phyloP scores from a whole-genome alignment of 805 yeast species.

The Hanseniaspora occidentalis region DNA sequence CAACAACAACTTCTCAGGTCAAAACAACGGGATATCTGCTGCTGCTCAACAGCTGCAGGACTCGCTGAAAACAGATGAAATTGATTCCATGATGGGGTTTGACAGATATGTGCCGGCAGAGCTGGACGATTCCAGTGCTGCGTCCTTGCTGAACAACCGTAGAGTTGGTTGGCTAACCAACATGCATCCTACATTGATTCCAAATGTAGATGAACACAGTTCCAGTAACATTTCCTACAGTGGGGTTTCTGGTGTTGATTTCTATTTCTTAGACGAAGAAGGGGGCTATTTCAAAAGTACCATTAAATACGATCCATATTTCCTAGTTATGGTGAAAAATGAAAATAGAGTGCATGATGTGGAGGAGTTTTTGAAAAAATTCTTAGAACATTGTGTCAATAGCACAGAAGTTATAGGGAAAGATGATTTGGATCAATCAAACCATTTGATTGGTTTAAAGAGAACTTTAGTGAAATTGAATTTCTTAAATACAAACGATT shows the following conservation, averaged over 20 bases:
- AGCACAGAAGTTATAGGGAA: constrained; percentile 41
- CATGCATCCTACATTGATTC: constrained; percentile 77
- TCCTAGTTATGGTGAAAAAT: constrained; percentile 48
- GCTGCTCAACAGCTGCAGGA: constrained; percentile 33
- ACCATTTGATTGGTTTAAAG: constrained; percentile 72
- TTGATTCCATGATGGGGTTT: constrained; percentile 84
- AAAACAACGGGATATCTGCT: background rate
- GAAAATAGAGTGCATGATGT: constrained; percentile 44
- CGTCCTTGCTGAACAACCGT: background rate
- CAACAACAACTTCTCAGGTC: constrained; percentile 15
- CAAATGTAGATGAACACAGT: constrained; percentile 28
- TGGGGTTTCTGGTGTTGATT: constrained; percentile 87
- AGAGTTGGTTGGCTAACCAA: constrained; percentile 85
- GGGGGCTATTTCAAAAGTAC: constrained; percentile 93
- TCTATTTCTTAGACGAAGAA: constrained; percentile 87
- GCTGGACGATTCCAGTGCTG: constrained; percentile 8
- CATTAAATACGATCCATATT: constrained; percentile 75
- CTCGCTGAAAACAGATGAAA: constrained; percentile 46
- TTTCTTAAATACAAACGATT: constrained; percentile 64
- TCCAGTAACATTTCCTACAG: constrained; percentile 12
- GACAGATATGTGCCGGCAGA: constrained; percentile 66
- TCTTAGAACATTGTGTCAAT: constrained; percentile 54
- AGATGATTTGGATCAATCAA: constrained; percentile 73
- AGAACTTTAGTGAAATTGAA: constrained; percentile 51
- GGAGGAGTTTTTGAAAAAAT: constrained; percentile 68